Evolutionary conservation across 176 grass and related monocot species (phyloP), one percentile per base, ranked within the genome.

Genomic region (Rhynchospora tenuis): DNA sequence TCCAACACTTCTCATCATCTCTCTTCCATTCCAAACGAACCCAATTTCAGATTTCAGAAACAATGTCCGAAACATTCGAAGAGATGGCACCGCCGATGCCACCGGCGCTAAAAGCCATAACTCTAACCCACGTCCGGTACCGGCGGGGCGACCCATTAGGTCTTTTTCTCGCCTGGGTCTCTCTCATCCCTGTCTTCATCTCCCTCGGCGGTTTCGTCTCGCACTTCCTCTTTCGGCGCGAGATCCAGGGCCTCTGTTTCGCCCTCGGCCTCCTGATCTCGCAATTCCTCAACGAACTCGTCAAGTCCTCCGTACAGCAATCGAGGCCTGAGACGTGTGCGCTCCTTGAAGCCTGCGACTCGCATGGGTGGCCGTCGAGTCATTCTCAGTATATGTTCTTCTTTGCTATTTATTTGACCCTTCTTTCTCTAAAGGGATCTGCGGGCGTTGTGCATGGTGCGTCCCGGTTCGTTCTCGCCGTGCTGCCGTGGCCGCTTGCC

Each of bases 301-400:
- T 95, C 85, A 99, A 99, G 79, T 89, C 82, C 61, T 93, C 91
- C 64, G 91, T 99, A 50, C 91, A 90, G 86, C 96, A 99, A 84
- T 95, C 91, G 13, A 89, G 96, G 4, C 96, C 96, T 12, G 88
- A 83, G 0, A 95, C 89, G 19, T 99, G 96, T 85, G 89, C 85
- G 67, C 71, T 88, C 48, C 89, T 99, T 43, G 93, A 99, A 88
- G 87, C 87, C 7, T 99, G 96, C 76, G 96, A 95, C 59, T 99
- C 96, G 80, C 93, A 93, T 64, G 96, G 96, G 0, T 99, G 93
- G 96, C 96, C 96, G 6, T 99, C 96, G 26, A 93, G 91, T 59
- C 96, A 99, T 84, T 87, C 96, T 43, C 96, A 99, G 89, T 99
- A 95, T 85, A 92, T 67, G 84, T 95, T 99, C 88, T 99, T 99